Evolutionary conservation across 495 filamentous ascomycete species (phyloP).

Genomic region (Aspergillus leporis): DNA sequence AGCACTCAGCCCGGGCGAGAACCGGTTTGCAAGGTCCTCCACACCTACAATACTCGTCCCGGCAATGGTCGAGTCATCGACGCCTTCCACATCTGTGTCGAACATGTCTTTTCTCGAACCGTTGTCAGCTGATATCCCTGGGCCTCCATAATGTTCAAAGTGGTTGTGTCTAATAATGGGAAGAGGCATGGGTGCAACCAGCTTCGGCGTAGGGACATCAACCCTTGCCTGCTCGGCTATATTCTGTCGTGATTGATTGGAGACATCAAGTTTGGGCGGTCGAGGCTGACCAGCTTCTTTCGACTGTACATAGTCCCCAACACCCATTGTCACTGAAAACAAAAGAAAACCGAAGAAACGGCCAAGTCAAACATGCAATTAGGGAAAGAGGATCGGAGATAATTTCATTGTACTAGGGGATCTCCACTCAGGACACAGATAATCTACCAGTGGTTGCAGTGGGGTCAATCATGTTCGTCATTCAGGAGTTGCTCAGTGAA

Average conservation of each 20-base stretch:
- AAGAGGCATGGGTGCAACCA: slow-evolving; percentile 21
- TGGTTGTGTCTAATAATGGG: slow-evolving; percentile 21
- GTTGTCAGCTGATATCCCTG: slow-evolving; percentile 21
- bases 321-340: slow-evolving; percentile 35
- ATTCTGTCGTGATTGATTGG: slow-evolving; percentile 33
- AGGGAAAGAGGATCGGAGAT: neutral
- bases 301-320: slow-evolving; percentile 47
- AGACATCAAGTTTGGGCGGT: slow-evolving; percentile 25
- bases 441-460: slow-evolving; percentile 3
- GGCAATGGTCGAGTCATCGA: slow-evolving; percentile 49
- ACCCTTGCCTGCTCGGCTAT: slow-evolving; percentile 41
- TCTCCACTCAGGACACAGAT: neutral
- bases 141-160: slow-evolving; percentile 23
- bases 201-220: slow-evolving; percentile 30
- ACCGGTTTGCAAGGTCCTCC: slow-evolving; percentile 36
- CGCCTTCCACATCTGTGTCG: slow-evolving; percentile 48
- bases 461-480: slow-evolving; percentile 4
- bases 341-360: neutral
- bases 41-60: slow-evolving; percentile 40
- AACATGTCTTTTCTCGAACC: slow-evolving; percentile 36
- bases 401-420: neutral
- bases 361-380: neutral
- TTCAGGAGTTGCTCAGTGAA: slow-evolving; percentile 1
- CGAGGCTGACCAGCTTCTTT: slow-evolving; percentile 39
- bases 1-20: slow-evolving; percentile 22